Base-by-base conservation (phyloP, 495 filamentous ascomycete species). In the Pyrenula aspistea region DNA sequence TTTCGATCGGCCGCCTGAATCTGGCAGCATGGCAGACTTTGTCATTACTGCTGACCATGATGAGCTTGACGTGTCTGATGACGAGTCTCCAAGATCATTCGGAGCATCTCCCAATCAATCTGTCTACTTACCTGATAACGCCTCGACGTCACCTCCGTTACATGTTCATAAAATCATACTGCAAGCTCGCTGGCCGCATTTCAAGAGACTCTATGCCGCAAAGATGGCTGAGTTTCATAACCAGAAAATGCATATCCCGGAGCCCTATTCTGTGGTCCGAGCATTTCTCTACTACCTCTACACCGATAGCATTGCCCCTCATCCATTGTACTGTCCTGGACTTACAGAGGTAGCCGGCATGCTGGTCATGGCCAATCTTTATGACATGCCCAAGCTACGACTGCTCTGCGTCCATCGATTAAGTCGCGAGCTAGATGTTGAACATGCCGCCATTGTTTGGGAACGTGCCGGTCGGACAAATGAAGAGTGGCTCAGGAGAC, bases 181-280 rank as follows among this genome's bases (percentile, higher is more conserved):
- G 20, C 88, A 91, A 66, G 85, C 94, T 3, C 83, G 93, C 47
- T 98, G 93, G 93, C 92, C 93, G 12, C 94, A 98, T 67, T 98
- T 98, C 68, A 83, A 84, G 22, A 84, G 92, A 10, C 70, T 98
- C 2, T 96, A 93, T 69, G 80, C 88, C 20, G 82, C 92, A 10
- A 89, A 95, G 61, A 97, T 98, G 93, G 83, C 86, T 10, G 93
- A 98, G 66, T 97, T 93, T 63, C 93, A 97, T 67, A 89, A 88
- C 12, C 91, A 91, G 62, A 88, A 87, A 66, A 91, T 98, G 87
- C 93, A 97, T 70, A 95, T 98, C 49, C 91, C 94, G 0, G 94
- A 97, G 65, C 89, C 91, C 1, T 97, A 96, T 67, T 84, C 84
- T 2, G 91, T 95, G 2, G 94, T 98, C 55, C 89, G 88, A 57